Evolutionary conservation across 495 filamentous ascomycete genomes (phyloP).

Genomic region (Aspergillus bridgeri): DNA sequence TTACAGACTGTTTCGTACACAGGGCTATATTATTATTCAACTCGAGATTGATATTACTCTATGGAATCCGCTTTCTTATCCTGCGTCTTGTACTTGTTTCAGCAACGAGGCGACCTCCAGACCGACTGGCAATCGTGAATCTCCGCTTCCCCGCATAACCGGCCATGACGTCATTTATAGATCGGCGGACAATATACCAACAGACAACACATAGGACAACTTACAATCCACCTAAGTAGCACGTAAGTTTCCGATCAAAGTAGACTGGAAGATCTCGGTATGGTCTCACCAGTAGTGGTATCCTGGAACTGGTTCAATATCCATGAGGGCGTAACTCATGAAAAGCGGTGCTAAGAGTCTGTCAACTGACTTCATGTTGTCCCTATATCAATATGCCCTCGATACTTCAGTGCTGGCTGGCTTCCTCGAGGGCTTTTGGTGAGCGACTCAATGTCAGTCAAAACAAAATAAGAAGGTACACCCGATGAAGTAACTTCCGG

Average conservation of each 20-base stretch:
- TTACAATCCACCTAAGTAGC: no score
- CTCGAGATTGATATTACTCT: no score
- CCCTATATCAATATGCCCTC: neutral
- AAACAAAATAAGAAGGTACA: neutral
- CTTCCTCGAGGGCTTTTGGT: neutral
- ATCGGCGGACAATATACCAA: no score
- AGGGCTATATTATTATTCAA: no score
- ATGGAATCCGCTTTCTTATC: no score
- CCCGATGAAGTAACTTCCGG: neutral
- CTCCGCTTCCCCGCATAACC: no score
- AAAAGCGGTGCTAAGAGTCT: conserved; percentile 63
- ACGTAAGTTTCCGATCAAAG: neutral
- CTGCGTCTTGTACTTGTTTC: no score
- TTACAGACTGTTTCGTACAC: no score
- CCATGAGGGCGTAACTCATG: conserved; percentile 60
- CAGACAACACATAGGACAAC: no score
- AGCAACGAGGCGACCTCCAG: no score
- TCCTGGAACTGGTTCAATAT: conserved; percentile 43
- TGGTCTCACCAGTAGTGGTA: conserved; percentile 50
- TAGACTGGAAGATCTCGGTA: neutral
- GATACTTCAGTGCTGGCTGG: neutral
- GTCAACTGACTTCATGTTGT: neutral
- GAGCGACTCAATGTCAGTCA: neutral
- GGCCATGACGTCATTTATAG: neutral
- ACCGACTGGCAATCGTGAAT: no score